Evolutionary conservation across 768 basidiomycete species (phyloP), one percentile per base, ranked within the genome.

Genomic region (Tricholoma flavovirens): DNA sequence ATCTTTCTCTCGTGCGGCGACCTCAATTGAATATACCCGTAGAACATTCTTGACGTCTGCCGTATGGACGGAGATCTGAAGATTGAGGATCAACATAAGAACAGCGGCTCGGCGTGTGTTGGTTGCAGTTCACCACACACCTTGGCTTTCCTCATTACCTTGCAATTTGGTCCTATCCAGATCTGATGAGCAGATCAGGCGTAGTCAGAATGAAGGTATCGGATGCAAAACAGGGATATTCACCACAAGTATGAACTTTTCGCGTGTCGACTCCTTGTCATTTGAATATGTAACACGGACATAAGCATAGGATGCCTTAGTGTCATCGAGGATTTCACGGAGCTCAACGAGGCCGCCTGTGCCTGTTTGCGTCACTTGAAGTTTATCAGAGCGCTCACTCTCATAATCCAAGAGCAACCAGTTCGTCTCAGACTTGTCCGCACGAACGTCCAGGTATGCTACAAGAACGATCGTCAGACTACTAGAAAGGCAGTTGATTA

Each of bases 381-480:
- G 83, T 67, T 82, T 90, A 79, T 96, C 90, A 32, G 87, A 90
- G 63, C 82, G 80, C 71, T 90, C 88, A 65, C 78, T 79, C 80
- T 88, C 87, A 70, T 98, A 98, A 69, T 96, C 90, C 56, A 97
- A 73, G 55, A 98, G 76, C 45, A 95, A 67, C 93, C 93, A 98
- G 69, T 90, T 97, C 30, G 84, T 89, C 29, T 90, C 88, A 36
- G 85, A 78, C 67, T 93, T 93, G 78, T 91, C 86, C 59, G 77
- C 79, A 61, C 94, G 86, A 54, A 97, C 87, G 62, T 93, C 89
- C 69, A 82, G 77, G 78, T 97, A 96, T 30, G 93, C 95, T 92
- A 68, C 36, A 56, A 53, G 24, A 63, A 50, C 55, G 59, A 62
- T 62, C 57, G 63, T 66, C 59, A 72, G 67, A 64, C 67, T 54